Evolutionary conservation across 2,329 filamentous ascomycete species (phyloP), one percentile per base, ranked within the genome.

Genomic region (Apiospora pterosperma): DNA sequence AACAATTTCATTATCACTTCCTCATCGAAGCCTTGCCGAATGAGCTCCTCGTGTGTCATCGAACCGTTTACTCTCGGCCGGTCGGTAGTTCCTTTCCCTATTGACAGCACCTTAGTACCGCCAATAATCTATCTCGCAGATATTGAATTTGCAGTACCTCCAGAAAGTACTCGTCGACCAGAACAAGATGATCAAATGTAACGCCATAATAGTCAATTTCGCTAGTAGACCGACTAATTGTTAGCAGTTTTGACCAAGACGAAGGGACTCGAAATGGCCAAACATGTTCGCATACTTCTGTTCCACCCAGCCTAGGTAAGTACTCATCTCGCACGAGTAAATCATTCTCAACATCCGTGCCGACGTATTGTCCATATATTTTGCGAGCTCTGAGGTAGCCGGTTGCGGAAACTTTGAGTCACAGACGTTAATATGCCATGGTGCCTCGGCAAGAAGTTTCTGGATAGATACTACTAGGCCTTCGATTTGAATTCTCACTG

Each of bases 131-230:
- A 78, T 69, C 72, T 81, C 79, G 59, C 78, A 69, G 61, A 82
- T 79, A 55, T 79, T 80, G 55, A n/a, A 81, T 77, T 67, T 78
- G 75, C 21, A 81, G 66, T 1, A 80, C 76, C 64, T 81, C 77
- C n/a, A 76, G 79, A 65, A 78, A 69, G 31, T 39, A 38, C 61
- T 81, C 75, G 41, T 77, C 67, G 6, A 63, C 19, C 2, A 76
- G 75, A 59, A 80, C 76, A 36, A 76, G 70, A 63, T 80, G 73
- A 66, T 81, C 77, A 66, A 81, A 81, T 21, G 77, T 79, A 44
- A 80, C 75, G 36, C 77, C 74, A 64, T 80, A 79, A 64, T 78
- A 78, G 69, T 80, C 71, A 64, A 76, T 76, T 36, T 63, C 52
- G 21, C 66, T n/a, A n/a, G n/a, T 66, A n/a, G 16, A n/a, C n/a